Conservation (phyloP, 2,329 filamentous ascomycete genomes). For the Arthrobotrys musiformis region DNA sequence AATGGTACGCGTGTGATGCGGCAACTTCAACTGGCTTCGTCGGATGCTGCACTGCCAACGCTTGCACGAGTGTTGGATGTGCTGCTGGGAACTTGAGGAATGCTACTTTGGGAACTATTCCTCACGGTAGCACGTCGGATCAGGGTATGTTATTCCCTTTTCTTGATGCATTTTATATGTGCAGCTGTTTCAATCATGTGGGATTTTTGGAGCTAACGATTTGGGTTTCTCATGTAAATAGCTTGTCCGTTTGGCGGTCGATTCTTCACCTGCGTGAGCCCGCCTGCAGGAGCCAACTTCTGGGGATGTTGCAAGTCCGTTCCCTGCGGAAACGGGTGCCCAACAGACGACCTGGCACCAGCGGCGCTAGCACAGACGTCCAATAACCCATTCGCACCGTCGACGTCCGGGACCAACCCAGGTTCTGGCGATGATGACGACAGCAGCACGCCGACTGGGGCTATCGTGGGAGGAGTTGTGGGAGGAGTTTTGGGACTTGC, state of each 20-base stretch:
- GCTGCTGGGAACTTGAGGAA: conserved; percentile 38
- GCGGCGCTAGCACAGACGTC: conserved; percentile 6
- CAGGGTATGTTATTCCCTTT: conserved; percentile 23
- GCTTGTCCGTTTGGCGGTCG: conserved; percentile 37
- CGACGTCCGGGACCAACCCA: background rate
- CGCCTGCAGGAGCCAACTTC: conserved; percentile 24
- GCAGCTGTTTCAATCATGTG: background rate
- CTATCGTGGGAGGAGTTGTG: conserved; percentile 45
- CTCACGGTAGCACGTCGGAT: conserved; percentile 22
- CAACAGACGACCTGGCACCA: conserved; percentile 12
- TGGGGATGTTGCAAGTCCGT: conserved; percentile 51
- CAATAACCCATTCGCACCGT: conserved; percentile 30
- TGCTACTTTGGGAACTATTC: conserved; percentile 33
- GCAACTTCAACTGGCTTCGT: conserved; percentile 31
- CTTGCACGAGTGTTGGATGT: conserved; percentile 44
- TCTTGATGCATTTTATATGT: background rate
- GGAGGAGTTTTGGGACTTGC: conserved; percentile 34
- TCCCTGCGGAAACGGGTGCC: conserved; percentile 30
- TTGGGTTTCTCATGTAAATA: conserved; percentile 7
- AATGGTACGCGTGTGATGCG: conserved; percentile 42
- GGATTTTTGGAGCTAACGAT: background rate
- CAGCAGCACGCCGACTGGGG: conserved; percentile 19
- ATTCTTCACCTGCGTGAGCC: conserved; percentile 34
- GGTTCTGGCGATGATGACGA: background rate
- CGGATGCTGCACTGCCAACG: conserved; percentile 47